Conservation (phyloP, 495 filamentous ascomycete genomes). For the Talaromyces proteolyticus region DNA sequence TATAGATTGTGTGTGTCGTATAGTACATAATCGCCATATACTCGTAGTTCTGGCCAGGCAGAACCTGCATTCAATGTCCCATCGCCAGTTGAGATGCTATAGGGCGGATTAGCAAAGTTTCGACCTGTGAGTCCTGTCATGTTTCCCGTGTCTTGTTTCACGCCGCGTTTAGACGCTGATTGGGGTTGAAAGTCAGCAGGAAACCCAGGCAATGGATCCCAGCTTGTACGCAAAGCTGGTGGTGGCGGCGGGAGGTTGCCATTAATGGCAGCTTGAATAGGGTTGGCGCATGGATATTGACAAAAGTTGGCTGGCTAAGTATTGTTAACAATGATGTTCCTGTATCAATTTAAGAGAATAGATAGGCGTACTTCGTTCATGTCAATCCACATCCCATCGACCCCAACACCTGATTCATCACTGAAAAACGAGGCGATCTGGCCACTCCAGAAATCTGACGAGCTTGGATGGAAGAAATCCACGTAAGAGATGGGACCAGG, state of each 20-base stretch:
- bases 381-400: constrained; percentile 18
- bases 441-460: constrained; percentile 19
- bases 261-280: background rate
- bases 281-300: constrained; percentile 1
- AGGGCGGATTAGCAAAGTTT: constrained; percentile 11
- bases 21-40: constrained; percentile 9
- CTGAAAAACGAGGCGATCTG: constrained; percentile 68
- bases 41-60: constrained; percentile 6
- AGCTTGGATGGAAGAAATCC: constrained; percentile 12
- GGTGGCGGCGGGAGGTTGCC: constrained; percentile 9
- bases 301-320: constrained; percentile 10
- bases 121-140: constrained; percentile 8
- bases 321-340: constrained; percentile 8
- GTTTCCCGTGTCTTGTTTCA: constrained; percentile 32
- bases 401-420: constrained; percentile 55
- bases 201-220: constrained; percentile 14
- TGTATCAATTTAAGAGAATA: background rate
- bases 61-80: constrained; percentile 12
- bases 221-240: constrained; percentile 9
- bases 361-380: constrained; percentile 16
- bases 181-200: constrained; percentile 11
- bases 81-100: constrained; percentile 8
- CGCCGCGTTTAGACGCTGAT: constrained; percentile 13
- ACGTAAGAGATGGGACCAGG: constrained; percentile 13
- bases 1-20: constrained; percentile 16